Evolutionary conservation across 495 filamentous ascomycete genomes (phyloP).

Genomic region (Aspergillus cavernicola): DNA sequence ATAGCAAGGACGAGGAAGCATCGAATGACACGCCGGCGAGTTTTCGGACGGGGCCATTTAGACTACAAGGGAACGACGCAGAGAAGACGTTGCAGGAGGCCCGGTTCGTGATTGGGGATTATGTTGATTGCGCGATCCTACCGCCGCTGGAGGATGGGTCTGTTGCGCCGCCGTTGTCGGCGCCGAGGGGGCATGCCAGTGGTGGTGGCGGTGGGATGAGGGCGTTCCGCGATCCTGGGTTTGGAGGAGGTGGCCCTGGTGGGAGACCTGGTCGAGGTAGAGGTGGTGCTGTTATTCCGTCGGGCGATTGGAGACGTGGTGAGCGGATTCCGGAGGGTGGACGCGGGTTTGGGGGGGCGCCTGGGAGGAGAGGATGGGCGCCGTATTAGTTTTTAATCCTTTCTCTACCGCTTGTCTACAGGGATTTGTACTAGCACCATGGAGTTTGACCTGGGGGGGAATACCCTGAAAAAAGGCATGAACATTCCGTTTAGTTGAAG

Average conservation of each 20-base stretch:
- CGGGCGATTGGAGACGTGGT: slow-evolving; percentile 44
- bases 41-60: slow-evolving; percentile 18
- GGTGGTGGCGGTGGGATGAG: slow-evolving; percentile 39
- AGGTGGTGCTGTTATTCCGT: slow-evolving; percentile 28
- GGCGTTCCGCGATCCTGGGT: slow-evolving; percentile 48
- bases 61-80: slow-evolving; percentile 50
- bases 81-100: slow-evolving; percentile 71
- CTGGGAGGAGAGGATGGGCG: slow-evolving; percentile 40
- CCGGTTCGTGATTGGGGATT: slow-evolving; percentile 85
- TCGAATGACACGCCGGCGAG: slow-evolving; percentile 23
- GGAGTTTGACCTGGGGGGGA: slow-evolving; percentile 15
- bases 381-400: slow-evolving; percentile 32
- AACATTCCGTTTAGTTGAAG: too few relatives aligned
- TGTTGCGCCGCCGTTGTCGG: slow-evolving; percentile 56
- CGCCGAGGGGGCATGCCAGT: slow-evolving; percentile 22
- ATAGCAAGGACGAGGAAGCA: slow-evolving; percentile 50
- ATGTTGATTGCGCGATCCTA: slow-evolving; percentile 73
- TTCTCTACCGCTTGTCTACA: not conserved
- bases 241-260: slow-evolving; percentile 32
- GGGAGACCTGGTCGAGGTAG: slow-evolving; percentile 30
- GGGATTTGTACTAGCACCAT: slow-evolving; percentile 10
- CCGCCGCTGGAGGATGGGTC: slow-evolving; percentile 69
- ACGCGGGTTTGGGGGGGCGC: slow-evolving; percentile 3
- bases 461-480: slow-evolving; percentile 13
- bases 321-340: slow-evolving; percentile 41